A percentile compares a stretch with the other conserved stretches of the same genome.
phyloP scores from a whole-genome alignment of 805 yeast species.

The Grigorovia transvaalensis region DNA sequence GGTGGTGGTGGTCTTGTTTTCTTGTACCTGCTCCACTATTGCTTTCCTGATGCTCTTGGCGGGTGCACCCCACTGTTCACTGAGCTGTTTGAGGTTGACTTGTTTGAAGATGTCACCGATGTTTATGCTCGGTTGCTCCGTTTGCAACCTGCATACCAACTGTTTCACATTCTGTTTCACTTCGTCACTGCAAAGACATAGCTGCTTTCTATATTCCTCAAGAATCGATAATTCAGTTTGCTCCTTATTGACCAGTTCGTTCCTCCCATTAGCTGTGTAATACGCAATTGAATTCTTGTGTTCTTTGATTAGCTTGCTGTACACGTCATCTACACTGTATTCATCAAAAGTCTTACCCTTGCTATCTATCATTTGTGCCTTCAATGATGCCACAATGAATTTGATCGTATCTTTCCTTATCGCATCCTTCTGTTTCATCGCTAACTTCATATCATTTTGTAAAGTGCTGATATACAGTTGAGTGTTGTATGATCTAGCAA shows the following conservation, averaged over 20 bases:
- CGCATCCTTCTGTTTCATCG: constrained; percentile 38
- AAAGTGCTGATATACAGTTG: constrained; percentile 27
- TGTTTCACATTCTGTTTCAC: constrained; percentile 27
- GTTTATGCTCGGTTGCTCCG: constrained; percentile 16
- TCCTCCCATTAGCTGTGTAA: constrained; percentile 36
- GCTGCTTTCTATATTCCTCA: constrained; percentile 28
- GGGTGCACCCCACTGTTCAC: constrained; percentile 32
- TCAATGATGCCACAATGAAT: constrained; percentile 33
- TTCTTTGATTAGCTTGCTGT: constrained; percentile 38
- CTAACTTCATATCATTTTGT: constrained; percentile 36
- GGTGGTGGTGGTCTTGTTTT: neutral
- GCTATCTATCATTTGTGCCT: constrained; percentile 35
- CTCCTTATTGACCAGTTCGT: constrained; percentile 47
- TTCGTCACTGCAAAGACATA: constrained; percentile 41
- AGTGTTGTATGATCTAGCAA: constrained; percentile 25
- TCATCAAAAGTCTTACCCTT: constrained; percentile 24
- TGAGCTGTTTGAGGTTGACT: constrained; percentile 26
- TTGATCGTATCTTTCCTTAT: constrained; percentile 36
- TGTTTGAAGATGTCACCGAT: constrained; percentile 26
- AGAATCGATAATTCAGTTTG: constrained; percentile 36
- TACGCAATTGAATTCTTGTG: constrained; percentile 41
- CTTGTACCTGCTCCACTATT: constrained; percentile 16
- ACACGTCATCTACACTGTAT: constrained; percentile 28
- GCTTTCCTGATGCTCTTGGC: constrained; percentile 21
- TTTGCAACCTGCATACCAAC: constrained; percentile 16